A percentile compares a stretch with the other conserved stretches of the same genome.
Evolutionary conservation across 768 basidiomycete species (phyloP).

Genomic region (Cystobasidium ongulense): DNA sequence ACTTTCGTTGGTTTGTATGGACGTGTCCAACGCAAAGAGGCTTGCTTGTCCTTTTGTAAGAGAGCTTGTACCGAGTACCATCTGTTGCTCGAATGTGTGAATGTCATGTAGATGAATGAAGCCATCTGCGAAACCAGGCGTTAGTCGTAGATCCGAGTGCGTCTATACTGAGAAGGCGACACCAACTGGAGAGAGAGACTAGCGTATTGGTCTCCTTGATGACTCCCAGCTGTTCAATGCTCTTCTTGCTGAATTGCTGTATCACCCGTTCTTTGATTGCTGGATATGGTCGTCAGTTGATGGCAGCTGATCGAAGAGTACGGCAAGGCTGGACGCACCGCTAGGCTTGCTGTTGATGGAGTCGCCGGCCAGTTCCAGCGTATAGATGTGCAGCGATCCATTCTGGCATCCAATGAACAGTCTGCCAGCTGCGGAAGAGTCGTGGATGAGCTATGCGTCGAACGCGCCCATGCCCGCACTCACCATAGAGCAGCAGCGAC

Average conservation of each 20-base stretch:
- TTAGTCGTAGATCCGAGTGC: background rate
- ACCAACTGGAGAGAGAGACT: constrained; percentile 70
- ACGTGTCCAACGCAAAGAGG: constrained; percentile 67
- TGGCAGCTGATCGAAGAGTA: background rate
- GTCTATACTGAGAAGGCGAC: background rate
- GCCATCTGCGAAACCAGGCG: constrained; percentile 52
- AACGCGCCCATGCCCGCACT: background rate
- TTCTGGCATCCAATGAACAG: constrained; percentile 23
- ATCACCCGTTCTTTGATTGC: constrained; percentile 20
- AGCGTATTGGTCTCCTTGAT: constrained; percentile 79
- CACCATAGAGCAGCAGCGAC: constrained; percentile 22
- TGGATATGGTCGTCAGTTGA: background rate
- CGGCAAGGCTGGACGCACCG: background rate
- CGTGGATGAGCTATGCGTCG: background rate
- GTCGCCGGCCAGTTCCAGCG: background rate
- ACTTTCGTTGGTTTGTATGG: constrained; percentile 50
- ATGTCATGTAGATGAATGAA: constrained; percentile 66
- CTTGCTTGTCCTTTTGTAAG: constrained; percentile 68
- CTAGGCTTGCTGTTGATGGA: background rate
- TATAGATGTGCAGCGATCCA: constrained; percentile 27
- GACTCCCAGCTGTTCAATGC: constrained; percentile 80
- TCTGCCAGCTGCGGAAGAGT: background rate
- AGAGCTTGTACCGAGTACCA: constrained; percentile 51
- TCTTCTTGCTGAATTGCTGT: constrained; percentile 44
- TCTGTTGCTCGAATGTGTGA: constrained; percentile 62